A percentile compares a stretch with the other conserved stretches of the same genome.
phyloP scores from a whole-genome alignment of 2,329 filamentous ascomycete species.

The Aspergillus sp. region DNA sequence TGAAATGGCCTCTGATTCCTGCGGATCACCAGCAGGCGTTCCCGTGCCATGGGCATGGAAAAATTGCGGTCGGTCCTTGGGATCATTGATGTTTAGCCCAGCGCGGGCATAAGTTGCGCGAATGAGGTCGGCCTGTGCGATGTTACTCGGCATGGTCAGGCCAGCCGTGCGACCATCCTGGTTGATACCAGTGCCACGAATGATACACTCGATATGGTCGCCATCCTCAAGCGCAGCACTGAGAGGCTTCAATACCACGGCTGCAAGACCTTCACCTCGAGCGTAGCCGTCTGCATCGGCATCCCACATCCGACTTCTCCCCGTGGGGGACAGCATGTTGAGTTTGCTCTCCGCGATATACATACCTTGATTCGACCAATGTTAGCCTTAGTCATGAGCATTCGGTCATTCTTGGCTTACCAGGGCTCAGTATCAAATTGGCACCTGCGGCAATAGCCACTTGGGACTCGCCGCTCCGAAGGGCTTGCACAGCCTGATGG shows the following conservation, averaged over 20 bases:
- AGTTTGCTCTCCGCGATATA: slow-evolving; percentile 1
- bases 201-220: slow-evolving; percentile 39
- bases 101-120: slow-evolving; percentile 10
- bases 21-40: slow-evolving; percentile 3
- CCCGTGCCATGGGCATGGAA: slow-evolving; percentile 7
- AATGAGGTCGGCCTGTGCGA: slow-evolving; percentile 44
- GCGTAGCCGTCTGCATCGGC: slow-evolving; percentile 45
- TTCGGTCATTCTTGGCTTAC: slow-evolving; percentile 2
- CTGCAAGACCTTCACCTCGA: slow-evolving; percentile 50
- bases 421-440: slow-evolving; percentile 10
- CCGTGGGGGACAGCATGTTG: slow-evolving; percentile 48
- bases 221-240: slow-evolving; percentile 44
- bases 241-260: slow-evolving; percentile 50
- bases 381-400: neutral
- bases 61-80: slow-evolving; percentile 4
- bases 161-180: slow-evolving; percentile 58
- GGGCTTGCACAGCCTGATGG: slow-evolving; percentile 23
- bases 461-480: slow-evolving; percentile 19
- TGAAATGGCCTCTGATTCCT: slow-evolving; percentile 3
- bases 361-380: neutral
- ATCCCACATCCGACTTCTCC: slow-evolving; percentile 48
- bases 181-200: slow-evolving; percentile 54
- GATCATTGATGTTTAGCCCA: slow-evolving; percentile 4
- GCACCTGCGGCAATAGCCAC: slow-evolving; percentile 9
- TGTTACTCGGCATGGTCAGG: slow-evolving; percentile 53